Base-by-base conservation (phyloP, 345 rosid species). In the Turritis glabra region DNA sequence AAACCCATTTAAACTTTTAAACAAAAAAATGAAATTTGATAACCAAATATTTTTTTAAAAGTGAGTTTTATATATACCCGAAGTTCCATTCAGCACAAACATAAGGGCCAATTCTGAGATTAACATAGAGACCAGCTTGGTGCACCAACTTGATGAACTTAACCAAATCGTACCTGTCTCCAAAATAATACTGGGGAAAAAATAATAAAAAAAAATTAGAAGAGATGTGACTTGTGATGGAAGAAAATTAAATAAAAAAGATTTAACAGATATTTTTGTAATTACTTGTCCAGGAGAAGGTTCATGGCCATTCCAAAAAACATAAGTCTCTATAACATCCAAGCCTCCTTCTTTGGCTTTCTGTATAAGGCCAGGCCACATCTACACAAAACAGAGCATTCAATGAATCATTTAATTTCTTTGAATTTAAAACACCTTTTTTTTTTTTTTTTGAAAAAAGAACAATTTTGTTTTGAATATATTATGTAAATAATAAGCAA, bases 71-170 rank as follows among this genome's bases (percentile, higher is more conserved):
- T 22, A 19, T 32, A 75, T 83, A 95, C 99, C 99, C 99, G 53
- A 85, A 95, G 61, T 92, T 95, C 99, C 99, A 95, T 77, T 95
- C 98, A 15, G 94, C 99, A 79, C 99, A 95, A 51, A 88, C 80
- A 77, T 84, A 95, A 66, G 99, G 99, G 33, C 99, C 99, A 76
- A 95, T 88, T 67, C 99, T 83, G 80, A 96, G 98, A 87, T 96
- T 84, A 77, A 85, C 89, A 76, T 82, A 87, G 52, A 96, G 97
- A 18, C 99, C 99, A 40, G 96, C 96, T 81, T 90, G 87, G 41
- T 96, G 89, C 19, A 82, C 89, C 79, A 90, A 80, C 87, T 89
- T 92, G 67, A 96, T 67, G 80, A 96, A 96, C 80, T 72, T 79
- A 59, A 96, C 94, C 67, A 96, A 79, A 87, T 96, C 96, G 76